Base-by-base conservation (phyloP, 441 rosid species). In the Gossypium schwendimanii region DNA sequence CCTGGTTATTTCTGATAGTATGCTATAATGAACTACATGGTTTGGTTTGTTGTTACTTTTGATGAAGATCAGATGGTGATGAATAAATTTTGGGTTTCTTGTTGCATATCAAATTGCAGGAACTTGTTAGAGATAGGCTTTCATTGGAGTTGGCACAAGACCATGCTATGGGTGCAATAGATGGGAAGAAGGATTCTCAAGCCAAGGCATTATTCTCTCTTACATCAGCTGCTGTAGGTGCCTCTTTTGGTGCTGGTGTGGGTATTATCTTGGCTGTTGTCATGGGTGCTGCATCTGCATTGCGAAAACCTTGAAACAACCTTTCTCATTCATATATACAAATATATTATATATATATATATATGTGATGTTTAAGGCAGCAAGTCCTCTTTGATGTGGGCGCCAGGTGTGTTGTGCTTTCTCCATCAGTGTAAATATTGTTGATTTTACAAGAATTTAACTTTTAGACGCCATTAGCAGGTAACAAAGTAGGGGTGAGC, bases 241-340 rank as follows among this genome's bases (percentile, higher is more conserved):
- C 99, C 78, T 92, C 97, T 24, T 76, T 94, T 11, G 99, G 98
- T 63, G 98, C 97, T 10, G 97, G 96, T 72, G 84, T 94, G 14
- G 97, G 99, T 63, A 77, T 94, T 71, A 91, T 87, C 59, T 79
- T 94, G 84, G 99, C 99, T 28, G 87, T 94, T 58, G 99, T 94
- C 67, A 94, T 94, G 99, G 99, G 99, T 47, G 98, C 98, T 0
- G 97, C 96, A 55, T 94, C 99, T 28, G 92, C 98, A 70, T 85
- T 94, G 82, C 85, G 99, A 79, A 94, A 94, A 78, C 99, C 99
- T 12, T 92, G 87, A 88, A 97, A 78, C 89, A 91, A 79, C 96
- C 99, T 18, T 87, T 87, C 83, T 47, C 28, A 7, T 21, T 54
- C 28, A 3, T 5, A 31, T 55, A 55, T 21, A 0, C 14, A 9